Evolutionary conservation across 257 asterid species (phyloP).

Genomic region (Agastache rugosa): DNA sequence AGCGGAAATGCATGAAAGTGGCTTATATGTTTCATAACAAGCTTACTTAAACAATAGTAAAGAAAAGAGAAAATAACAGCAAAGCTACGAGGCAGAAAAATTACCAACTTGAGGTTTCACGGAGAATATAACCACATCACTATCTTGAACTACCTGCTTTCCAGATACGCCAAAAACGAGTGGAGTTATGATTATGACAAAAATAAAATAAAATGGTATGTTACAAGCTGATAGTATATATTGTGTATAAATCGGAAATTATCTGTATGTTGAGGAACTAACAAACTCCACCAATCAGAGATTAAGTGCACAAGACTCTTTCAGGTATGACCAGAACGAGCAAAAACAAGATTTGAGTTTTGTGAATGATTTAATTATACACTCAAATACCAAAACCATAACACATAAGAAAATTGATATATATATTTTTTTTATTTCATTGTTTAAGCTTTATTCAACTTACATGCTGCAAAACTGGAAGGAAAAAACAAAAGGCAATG

Average conservation of each 20-base stretch:
- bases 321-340: neutral
- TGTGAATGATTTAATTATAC: neutral
- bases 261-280: neutral
- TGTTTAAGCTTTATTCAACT: neutral
- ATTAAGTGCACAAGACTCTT: neutral
- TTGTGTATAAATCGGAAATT: neutral
- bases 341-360: neutral
- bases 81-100: conserved; percentile 17
- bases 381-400: neutral
- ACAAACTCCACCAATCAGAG: conserved; percentile 1
- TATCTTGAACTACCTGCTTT: conserved; percentile 82
- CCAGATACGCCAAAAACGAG: conserved; percentile 34
- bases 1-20: neutral
- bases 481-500: neutral
- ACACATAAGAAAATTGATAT: no score
- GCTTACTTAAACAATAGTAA: neutral
- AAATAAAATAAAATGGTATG: neutral
- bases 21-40: neutral
- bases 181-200: conserved; percentile 6
- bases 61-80: conserved; percentile 11
- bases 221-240: neutral
- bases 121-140: conserved; percentile 84
- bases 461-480: neutral
- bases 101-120: conserved; percentile 97
- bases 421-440: neutral